Base-by-base conservation (phyloP, 1,284 basidiomycete genomes). In the Naganishia albida region DNA sequence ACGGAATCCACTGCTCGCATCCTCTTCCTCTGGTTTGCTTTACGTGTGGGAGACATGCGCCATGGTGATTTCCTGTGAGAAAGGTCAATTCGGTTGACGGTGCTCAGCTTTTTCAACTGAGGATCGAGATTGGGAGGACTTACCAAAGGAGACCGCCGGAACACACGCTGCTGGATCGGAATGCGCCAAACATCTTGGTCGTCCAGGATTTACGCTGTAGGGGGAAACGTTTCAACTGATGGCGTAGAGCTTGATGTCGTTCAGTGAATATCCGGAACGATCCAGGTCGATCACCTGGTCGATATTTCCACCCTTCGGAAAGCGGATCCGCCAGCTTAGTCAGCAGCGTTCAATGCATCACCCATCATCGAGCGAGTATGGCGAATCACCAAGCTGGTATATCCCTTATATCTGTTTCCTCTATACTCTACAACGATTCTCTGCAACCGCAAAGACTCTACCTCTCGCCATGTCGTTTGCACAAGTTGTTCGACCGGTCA, bases 1-100 rank as follows among this genome's bases (percentile, higher is more conserved):
- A 99, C 94, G 4, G 86, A 81, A 81, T 99, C 95, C 53, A 99
- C 95, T 73, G 86, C 88, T 82, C 91, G 93, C 70, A 99, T 85
- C 62, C 96, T 85, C 67, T 88, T 82, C 30, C 95, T 86, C 63
- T 88, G 91, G 72, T 96, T 94, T 25, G 89, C 88, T 81, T 98
- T 98, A 70, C 95, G 87, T 1, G 93, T 91, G 12, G 85, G 77
- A 15, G 93, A 96, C 70, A 99, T 80, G 72, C 91, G 88, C 91
- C 91, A 97, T 54, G 94, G 95, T 34, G 85, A 87, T 82, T 98
- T 98, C 94, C 93, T 96, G 64, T n/a, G 23, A 6, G n/a, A 12
- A 16, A 10, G n/a, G 44, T 26, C n/a, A 25, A 20, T 26, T 23
- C 2, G 25, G 38, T 12, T 43, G n/a, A 26, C 16, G 16, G 25